phyloP scores from a whole-genome alignment of 768 basidiomycete species.

The Rhizopogon roseolus region DNA sequence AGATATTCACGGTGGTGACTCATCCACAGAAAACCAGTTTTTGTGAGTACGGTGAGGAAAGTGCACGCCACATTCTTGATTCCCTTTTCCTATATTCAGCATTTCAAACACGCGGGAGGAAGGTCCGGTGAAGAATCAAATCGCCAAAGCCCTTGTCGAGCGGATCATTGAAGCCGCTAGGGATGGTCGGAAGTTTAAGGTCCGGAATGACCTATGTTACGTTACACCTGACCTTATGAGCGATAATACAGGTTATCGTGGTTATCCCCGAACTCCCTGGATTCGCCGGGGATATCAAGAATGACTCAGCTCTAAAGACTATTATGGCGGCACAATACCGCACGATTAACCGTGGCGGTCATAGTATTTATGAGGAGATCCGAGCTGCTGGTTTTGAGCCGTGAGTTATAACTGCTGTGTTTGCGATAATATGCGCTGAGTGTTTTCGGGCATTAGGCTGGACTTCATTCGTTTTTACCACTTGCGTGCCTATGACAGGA shows the following conservation, averaged over 20 bases:
- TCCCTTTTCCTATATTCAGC: conserved; percentile 31
- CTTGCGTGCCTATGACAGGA: conserved; percentile 85
- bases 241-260: conserved; percentile 61
- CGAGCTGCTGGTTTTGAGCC: conserved; percentile 75
- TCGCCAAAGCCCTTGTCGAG: conserved; percentile 78
- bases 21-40: conserved; percentile 70
- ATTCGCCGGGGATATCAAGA: conserved; percentile 81
- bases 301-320: conserved; percentile 56
- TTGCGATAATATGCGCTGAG: neutral
- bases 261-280: conserved; percentile 89
- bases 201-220: conserved; percentile 15
- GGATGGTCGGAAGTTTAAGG: conserved; percentile 74
- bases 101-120: conserved; percentile 68
- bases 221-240: neutral
- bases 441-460: conserved; percentile 35
- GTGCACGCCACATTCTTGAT: conserved; percentile 2
- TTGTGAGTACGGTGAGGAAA: conserved; percentile 49
- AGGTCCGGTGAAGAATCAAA: conserved; percentile 73
- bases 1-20: conserved; percentile 4
- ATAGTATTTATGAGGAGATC: conserved; percentile 81
- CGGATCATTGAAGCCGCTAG: conserved; percentile 80
- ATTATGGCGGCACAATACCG: conserved; percentile 89
- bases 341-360: conserved; percentile 86
- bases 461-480: conserved; percentile 93
- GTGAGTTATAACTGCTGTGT: conserved; percentile 34